Evolutionary conservation across 1,139 yeast species (phyloP), one percentile per base, ranked within the genome.

Genomic region (Hyphopichia khmerensis): DNA sequence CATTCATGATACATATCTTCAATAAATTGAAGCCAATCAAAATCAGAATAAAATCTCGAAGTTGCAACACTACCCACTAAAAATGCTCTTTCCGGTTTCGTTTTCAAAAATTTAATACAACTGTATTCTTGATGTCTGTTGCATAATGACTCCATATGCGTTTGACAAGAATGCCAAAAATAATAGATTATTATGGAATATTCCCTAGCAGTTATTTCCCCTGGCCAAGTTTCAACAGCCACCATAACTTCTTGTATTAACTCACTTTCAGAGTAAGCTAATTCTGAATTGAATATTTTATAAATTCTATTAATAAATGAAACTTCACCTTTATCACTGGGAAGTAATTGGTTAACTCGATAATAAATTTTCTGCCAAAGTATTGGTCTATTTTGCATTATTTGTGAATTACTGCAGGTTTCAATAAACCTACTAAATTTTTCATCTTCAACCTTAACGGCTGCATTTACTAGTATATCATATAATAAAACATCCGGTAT

Each of bases 331-430:
- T n/a, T 19, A 33, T 33, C 36, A n/a, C 11, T n/a, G 3, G 36
- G 36, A n/a, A 21, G 7, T 19, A 33, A 17, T n/a, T 33, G 36
- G 19, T 33, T 19, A 6, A 33, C 36, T 21, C 36, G 15, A n/a
- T 19, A 33, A 21, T 33, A 33, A 19, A 33, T 21, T 11, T 16
- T 18, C 5, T 11, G 6, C 36, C 36, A 33, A 21, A 33, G 36
- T 11, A 33, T 33, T 5, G 36, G 36, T 17, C 19, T 15, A 21
- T 33, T 33, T 21, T 19, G 36, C 36, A 33, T 33, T 19, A 33
- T 33, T 33, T 33, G 36, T 15, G 27, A 21, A 33, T 33, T 33
- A 17, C 36, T 33, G 27, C 36, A 33, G 19, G 36, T 19, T 21
- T 33, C 36, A 19, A 33, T 21, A 21, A 33, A 33, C 19, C 36